Percentiles rank a stretch among this genome's conserved stretches.
phyloP scores from a whole-genome alignment of 108 stramenopile species.

The Pseudonitzschia pungens region DNA sequence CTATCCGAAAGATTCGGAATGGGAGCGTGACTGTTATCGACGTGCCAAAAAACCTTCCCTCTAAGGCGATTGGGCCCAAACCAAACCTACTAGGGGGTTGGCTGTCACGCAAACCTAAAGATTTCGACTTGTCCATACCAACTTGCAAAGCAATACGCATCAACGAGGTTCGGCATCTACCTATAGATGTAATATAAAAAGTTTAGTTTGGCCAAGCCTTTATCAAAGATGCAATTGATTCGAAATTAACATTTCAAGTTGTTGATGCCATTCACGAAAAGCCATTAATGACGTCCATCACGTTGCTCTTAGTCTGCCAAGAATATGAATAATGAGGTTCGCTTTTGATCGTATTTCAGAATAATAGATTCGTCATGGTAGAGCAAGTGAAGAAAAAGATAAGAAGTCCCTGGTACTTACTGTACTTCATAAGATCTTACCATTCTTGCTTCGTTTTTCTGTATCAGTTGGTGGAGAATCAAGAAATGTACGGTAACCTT shows the following conservation, averaged over 20 bases:
- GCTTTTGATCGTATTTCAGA: too few species aligned
- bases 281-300: too few species aligned
- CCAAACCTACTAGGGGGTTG: constrained; percentile 53
- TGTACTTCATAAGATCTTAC: too few species aligned
- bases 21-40: constrained; percentile 74
- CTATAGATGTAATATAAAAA: constrained; percentile 10
- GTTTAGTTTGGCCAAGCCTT: not conserved
- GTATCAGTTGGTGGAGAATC: too few species aligned
- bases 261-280: too few species aligned
- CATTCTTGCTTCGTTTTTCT: too few species aligned
- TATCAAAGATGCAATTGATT: not conserved
- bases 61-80: constrained; percentile 28
- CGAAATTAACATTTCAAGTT: not conserved
- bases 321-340: too few species aligned
- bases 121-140: constrained; percentile 51
- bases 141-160: constrained; percentile 44
- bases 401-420: too few species aligned
- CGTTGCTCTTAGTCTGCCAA: too few species aligned
- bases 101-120: constrained; percentile 32
- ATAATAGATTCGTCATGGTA: too few species aligned
- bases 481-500: too few species aligned
- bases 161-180: constrained; percentile 72
- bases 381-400: too few species aligned
- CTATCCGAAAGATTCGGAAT: constrained; percentile 48
- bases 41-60: constrained; percentile 40